These are phyloP conservation scores for Blastocystis sp. DNA, from an alignment of 352 stramenopile genomes.

Conservation along the genomic window DNA sequence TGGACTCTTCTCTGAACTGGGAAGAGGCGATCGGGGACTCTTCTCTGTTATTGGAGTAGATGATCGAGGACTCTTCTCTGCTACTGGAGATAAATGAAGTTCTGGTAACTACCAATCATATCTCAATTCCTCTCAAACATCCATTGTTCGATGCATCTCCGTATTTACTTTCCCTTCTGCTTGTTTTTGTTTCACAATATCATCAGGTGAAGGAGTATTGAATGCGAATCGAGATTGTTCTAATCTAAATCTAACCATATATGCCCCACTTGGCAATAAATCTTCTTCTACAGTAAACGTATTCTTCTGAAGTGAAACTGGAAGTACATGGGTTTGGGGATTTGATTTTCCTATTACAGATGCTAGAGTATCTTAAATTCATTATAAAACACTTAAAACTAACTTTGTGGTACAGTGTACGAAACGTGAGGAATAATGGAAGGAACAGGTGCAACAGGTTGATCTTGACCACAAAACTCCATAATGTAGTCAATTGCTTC, in stretches of 20 bases:
- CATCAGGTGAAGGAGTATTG: slow-evolving; percentile 30
- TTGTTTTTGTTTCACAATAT: slow-evolving; percentile 8
- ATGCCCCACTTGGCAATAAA: not conserved
- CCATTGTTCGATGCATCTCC: not conserved
- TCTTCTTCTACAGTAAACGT: not conserved
- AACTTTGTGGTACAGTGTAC: slow-evolving; percentile 1
- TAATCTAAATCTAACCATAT: not conserved
- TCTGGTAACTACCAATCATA: not conserved
- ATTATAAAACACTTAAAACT: not conserved
- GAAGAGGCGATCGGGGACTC: not conserved
- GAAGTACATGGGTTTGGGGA: not conserved
- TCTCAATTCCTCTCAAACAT: not conserved
- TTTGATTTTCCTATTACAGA: not conserved
- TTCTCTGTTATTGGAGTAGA: not conserved
- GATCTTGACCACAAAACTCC: not conserved
- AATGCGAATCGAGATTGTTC: slow-evolving; percentile 28
- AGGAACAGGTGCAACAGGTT: not conserved
- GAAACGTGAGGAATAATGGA: not conserved
- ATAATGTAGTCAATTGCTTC: slow-evolving; percentile 56
- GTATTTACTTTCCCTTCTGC: not conserved
- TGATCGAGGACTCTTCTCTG: too few species aligned
- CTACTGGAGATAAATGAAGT: not conserved
- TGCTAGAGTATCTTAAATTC: not conserved
- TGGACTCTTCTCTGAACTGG: slow-evolving; percentile 17
- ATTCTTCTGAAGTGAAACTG: not conserved